Conservation (phyloP, 805 yeast genomes). For the Candida xyloterini region DNA sequence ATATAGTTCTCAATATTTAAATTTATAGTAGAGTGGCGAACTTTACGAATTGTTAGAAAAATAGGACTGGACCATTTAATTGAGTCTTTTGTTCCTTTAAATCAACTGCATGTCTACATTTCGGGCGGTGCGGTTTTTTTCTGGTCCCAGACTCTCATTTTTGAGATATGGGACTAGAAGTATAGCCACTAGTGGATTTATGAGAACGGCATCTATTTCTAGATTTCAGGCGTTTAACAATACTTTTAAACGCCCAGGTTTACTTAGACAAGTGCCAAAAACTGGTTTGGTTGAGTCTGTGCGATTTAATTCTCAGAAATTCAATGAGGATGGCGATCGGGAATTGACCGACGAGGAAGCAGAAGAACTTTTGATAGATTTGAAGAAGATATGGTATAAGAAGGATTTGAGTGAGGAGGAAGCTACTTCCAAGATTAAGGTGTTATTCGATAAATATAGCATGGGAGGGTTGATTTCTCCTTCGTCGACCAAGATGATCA, state of each 20-base stretch:
- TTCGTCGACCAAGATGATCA: conserved; percentile 28
- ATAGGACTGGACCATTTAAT: background rate
- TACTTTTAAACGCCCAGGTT: background rate
- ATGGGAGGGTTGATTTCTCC: conserved; percentile 34
- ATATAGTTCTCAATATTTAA: conserved; percentile 1
- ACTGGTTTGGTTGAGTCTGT: background rate
- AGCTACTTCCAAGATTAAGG: conserved; percentile 11
- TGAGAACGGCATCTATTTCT: background rate
- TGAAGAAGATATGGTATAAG: conserved; percentile 29
- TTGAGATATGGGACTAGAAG: conserved; percentile 1
- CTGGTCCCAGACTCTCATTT: background rate
- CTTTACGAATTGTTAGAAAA: background rate
- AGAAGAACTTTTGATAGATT: conserved; percentile 17
- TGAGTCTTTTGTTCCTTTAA: conserved; percentile 1
- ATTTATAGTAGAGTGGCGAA: conserved; percentile 5
- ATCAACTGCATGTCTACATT: background rate
- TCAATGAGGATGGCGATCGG: conserved; percentile 28
- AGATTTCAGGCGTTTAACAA: background rate
- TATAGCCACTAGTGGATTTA: background rate
- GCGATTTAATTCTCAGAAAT: conserved; percentile 21
- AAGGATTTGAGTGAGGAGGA: conserved; percentile 19
- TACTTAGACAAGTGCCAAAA: background rate
- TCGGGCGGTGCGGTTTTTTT: background rate
- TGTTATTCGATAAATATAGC: conserved; percentile 27
- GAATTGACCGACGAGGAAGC: conserved; percentile 30